A percentile compares a stretch with the other conserved stretches of the same genome.
These are phyloP conservation scores for Rubroshorea leprosula DNA, from an alignment of 345 rosid species.

Conservation along the genomic window DNA sequence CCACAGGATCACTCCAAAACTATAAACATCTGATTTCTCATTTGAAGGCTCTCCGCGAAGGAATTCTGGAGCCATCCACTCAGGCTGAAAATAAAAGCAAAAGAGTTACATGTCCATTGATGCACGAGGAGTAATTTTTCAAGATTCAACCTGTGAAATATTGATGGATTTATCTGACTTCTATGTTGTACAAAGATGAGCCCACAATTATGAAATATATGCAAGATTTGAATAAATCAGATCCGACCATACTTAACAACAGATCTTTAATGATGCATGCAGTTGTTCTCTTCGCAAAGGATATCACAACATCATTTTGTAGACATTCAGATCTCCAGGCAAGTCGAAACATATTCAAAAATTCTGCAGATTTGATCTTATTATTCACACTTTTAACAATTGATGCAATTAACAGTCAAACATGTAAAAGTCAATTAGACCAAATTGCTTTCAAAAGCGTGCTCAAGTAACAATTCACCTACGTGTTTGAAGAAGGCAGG, in stretches of 20 bases:
- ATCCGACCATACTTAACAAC: background rate
- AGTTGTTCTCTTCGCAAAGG: background rate
- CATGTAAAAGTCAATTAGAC: no score
- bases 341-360: background rate
- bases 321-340: background rate
- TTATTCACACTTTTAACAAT: no score
- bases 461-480: background rate
- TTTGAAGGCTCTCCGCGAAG: slow-evolving; percentile 97
- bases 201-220: background rate
- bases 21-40: slow-evolving; percentile 92
- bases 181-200: background rate
- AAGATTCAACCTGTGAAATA: slow-evolving; percentile 24
- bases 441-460: background rate
- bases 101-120: slow-evolving; percentile 36
- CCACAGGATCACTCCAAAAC: slow-evolving; percentile 93
- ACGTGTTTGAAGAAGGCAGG: background rate
- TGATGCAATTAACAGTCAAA: no score
- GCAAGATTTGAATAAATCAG: background rate
- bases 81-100: slow-evolving; percentile 69
- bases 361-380: background rate
- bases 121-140: slow-evolving; percentile 21
- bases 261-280: background rate
- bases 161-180: slow-evolving; percentile 21
- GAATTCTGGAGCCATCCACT: slow-evolving; percentile 99
- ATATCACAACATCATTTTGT: background rate